Percentiles rank a stretch among this genome's conserved stretches.
Conservation (phyloP, 2,329 filamentous ascomycete genomes). For the Paecilomyces fulvus region DNA sequence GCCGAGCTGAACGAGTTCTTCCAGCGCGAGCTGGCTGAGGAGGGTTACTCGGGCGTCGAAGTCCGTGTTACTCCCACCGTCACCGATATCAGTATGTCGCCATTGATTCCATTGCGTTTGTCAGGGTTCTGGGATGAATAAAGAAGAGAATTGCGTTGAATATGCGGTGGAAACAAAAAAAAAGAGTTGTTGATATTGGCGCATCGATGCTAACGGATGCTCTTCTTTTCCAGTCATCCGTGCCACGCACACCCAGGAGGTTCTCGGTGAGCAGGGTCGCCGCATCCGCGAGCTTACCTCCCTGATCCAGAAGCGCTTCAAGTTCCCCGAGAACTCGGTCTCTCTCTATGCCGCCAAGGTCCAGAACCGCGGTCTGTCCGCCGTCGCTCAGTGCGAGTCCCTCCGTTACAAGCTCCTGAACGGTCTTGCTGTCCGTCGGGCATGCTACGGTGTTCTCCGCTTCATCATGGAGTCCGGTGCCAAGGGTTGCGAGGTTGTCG, state of each 20-base stretch:
- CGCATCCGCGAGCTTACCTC: conserved; percentile 99
- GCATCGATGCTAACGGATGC: conserved; percentile 23
- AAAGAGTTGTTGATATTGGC: conserved; percentile 7
- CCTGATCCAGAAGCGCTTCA: conserved; percentile 99
- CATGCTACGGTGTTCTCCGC: conserved; percentile 98
- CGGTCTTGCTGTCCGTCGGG: conserved; percentile 95
- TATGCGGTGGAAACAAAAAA: conserved; percentile 4
- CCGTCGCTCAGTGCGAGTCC: conserved; percentile 99
- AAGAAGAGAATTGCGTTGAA: conserved; percentile 5
- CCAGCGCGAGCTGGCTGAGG: conserved; percentile 99
- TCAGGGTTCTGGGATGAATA: conserved; percentile 5
- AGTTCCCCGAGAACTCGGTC: conserved; percentile 99
- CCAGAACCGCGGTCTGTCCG: conserved; percentile 99
- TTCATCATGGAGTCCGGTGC: conserved; percentile 99
- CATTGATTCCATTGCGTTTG: conserved; percentile 9
- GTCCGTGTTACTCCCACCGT: conserved; percentile 99
- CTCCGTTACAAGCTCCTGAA: conserved; percentile 99
- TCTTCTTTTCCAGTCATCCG: conserved; percentile 63
- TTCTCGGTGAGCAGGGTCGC: conserved; percentile 98
- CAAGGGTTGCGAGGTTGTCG: conserved; percentile 99
- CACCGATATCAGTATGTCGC: conserved; percentile 80
- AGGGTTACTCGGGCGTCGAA: conserved; percentile 99
- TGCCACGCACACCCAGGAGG: conserved; percentile 99
- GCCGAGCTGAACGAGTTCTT: conserved; percentile 99
- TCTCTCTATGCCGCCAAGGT: conserved; percentile 99